Evolutionary conservation across 176 grass and related monocot species (phyloP).

Genomic region (Areca catechu): DNA sequence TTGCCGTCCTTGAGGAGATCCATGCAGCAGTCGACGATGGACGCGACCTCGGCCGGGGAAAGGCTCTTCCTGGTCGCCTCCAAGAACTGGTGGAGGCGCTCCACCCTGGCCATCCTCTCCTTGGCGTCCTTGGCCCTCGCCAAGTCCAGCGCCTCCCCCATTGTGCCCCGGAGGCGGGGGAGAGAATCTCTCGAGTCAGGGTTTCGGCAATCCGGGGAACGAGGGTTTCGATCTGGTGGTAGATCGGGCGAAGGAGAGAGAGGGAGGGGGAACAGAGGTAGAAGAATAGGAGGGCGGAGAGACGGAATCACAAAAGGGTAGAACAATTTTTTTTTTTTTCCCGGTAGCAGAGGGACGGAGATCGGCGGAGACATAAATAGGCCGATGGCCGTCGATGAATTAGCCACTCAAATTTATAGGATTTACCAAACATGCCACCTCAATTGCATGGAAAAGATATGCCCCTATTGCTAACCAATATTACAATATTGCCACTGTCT

Average conservation of each 20-base stretch:
- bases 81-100: constrained; percentile 65
- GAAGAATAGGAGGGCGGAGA: too few species aligned
- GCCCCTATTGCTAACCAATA: too few species aligned
- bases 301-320: too few species aligned
- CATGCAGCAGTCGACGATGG: constrained; percentile 59
- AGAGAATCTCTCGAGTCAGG: constrained; percentile 3
- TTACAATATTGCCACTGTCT: too few species aligned
- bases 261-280: too few species aligned
- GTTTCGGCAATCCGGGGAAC: neutral
- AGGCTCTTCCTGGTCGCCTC: constrained; percentile 45
- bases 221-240: neutral
- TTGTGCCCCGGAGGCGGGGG: constrained; percentile 3
- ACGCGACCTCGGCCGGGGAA: constrained; percentile 41
- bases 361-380: too few species aligned
- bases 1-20: constrained; percentile 65
- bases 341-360: too few species aligned
- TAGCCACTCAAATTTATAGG: too few species aligned
- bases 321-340: too few species aligned
- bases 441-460: too few species aligned
- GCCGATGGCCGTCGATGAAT: too few species aligned
- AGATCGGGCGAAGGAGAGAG: neutral
- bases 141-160: constrained; percentile 84
- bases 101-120: constrained; percentile 65
- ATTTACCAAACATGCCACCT: too few species aligned
- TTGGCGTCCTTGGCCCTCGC: constrained; percentile 65